These are phyloP conservation scores for Chytriomyces confervae DNA, from an alignment of 192 early-diverging fungal species.

Conservation along the genomic window DNA sequence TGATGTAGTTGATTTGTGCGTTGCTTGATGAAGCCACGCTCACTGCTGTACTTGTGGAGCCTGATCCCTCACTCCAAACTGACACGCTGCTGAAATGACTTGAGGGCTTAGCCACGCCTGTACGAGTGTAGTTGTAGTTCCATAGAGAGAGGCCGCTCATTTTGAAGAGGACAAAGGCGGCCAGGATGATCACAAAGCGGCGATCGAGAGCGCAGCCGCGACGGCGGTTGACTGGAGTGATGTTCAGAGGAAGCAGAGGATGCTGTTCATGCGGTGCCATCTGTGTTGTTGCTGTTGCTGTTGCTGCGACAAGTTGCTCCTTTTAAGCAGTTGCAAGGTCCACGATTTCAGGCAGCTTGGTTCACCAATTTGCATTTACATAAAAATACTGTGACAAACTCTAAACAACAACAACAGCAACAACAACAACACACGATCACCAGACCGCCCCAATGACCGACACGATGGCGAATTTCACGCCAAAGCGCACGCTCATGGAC, in stretches of 20 bases:
- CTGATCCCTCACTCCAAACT: too few relatives aligned
- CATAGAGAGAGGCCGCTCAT: too few relatives aligned
- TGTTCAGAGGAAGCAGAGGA: too few relatives aligned
- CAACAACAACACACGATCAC: background rate
- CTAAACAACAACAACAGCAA: background rate
- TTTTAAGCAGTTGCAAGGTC: background rate
- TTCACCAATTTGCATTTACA: background rate
- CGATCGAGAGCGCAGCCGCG: too few relatives aligned
- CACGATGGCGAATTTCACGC: constrained; percentile 10
- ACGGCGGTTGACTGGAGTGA: too few relatives aligned
- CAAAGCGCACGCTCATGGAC: constrained; percentile 25
- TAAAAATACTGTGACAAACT: background rate
- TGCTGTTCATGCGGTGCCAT: background rate
- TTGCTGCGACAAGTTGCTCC: background rate
- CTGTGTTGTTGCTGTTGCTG: background rate
- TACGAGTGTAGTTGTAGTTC: too few relatives aligned
- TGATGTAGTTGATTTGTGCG: background rate
- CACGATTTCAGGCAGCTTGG: background rate
- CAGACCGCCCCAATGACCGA: background rate
- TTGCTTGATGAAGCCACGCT: background rate
- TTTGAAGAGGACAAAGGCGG: too few relatives aligned
- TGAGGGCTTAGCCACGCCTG: too few relatives aligned
- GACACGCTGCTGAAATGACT: too few relatives aligned
- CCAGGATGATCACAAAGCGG: too few relatives aligned
- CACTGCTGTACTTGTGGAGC: too few relatives aligned